Evolutionary conservation across 2,329 filamentous ascomycete species (phyloP), one percentile per base, ranked within the genome.

Genomic region (Stemphylium vesicarium): DNA sequence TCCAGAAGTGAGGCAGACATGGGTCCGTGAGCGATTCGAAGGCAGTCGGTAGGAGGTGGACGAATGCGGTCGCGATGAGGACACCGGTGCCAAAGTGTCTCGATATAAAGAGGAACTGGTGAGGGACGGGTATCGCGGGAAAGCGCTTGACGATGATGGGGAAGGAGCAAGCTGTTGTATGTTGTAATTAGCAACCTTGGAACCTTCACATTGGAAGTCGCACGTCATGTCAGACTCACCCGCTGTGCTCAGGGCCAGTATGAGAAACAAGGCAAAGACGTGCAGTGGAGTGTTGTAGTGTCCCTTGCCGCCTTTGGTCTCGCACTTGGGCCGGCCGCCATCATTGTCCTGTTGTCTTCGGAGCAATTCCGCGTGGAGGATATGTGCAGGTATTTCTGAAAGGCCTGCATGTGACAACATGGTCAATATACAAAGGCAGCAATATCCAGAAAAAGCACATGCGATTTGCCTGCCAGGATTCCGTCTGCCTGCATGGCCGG

Each of bases 261-360:
- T 85, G 44, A 86, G 74, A 48, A 85, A 70, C 57, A 87, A 73
- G n/a, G 84, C 84, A 63, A 81, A 78, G 50, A 86, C 82, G 70
- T 86, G 84, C 35, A 83, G 71, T 4, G 79, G 74, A 18, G 82
- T 82, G 67, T 85, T 84, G 68, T 87, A 87, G 55, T 71, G 66
- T 16, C 79, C 81, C 48, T 73, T 76, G 12, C 57, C 67, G 20
- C 73, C 71, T 38, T 77, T 78, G n/a, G 81, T 82, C 22, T 83
- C 83, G 68, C 84, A 86, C 38, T 72, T 62, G n/a, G 84, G 83
- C 35, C 71, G 72, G 33, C 68, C 70, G 50, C 68, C 70, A 50
- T 77, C 73, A n/a, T 66, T 66, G 32, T 59, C 41, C 46, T 78
- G 72, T 64, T 82, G 78, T 68, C 83, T 74, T 64, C 81, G 76